Conservation (phyloP, 257 asterid genomes). For the Verbena officinalis region DNA sequence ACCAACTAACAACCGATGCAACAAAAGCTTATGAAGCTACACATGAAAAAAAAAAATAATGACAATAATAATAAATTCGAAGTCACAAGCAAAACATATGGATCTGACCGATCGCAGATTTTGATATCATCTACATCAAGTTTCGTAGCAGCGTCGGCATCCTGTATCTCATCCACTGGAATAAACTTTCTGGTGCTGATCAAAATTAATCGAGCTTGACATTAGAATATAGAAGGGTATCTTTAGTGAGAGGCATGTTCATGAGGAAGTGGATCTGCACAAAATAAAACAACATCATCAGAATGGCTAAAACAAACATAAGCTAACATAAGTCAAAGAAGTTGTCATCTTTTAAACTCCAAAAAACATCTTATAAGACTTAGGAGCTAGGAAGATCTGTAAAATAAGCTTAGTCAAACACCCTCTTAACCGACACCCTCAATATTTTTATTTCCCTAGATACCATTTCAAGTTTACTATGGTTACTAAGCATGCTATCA, state of each 20-base stretch:
- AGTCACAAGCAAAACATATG: conserved; percentile 25
- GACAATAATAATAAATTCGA: conserved; percentile 24
- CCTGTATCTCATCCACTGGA: conserved; percentile 31
- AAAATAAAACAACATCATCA: conserved; percentile 26
- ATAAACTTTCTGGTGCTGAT: neutral
- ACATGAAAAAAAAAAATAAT: neutral
- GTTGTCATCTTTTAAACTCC: neutral
- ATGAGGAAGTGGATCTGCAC: conserved; percentile 77
- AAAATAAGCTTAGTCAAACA: neutral
- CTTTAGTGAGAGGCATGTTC: conserved; percentile 90
- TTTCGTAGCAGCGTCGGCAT: conserved; percentile 31
- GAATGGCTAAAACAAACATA: conserved; percentile 6
- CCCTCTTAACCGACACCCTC: neutral
- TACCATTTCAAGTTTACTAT: conserved; percentile 17
- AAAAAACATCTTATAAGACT: neutral
- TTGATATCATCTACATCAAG: conserved; percentile 30
- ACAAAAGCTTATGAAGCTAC: conserved; percentile 27
- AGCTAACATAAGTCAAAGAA: neutral
- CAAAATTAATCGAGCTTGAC: conserved; percentile 79
- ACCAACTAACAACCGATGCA: conserved; percentile 26
- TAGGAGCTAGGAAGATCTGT: neutral
- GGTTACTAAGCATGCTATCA: conserved; percentile 1
- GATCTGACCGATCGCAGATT: conserved; percentile 23
- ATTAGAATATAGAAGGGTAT: conserved; percentile 90
- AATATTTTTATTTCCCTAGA: neutral